Evolutionary conservation across 805 yeast species (phyloP).

Genomic region (Sugiyamaella mastotermitis): DNA sequence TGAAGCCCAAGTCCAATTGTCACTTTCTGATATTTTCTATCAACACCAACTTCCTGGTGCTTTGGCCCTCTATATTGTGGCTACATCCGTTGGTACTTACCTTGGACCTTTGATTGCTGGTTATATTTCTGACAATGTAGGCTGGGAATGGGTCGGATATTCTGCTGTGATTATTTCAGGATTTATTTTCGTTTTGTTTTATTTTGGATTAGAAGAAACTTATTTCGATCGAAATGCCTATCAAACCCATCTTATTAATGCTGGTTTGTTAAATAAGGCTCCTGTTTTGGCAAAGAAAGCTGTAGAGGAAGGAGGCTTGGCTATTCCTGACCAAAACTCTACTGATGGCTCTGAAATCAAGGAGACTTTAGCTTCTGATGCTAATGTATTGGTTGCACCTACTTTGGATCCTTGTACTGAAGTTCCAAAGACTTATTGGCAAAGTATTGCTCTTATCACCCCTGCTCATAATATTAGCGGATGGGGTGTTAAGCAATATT

Average conservation of each 20-base stretch:
- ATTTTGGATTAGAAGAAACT: conserved; percentile 69
- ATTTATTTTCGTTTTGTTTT: conserved; percentile 44
- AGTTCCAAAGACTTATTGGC: conserved; percentile 33
- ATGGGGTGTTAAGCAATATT: conserved; percentile 59
- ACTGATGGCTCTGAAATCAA: too few species aligned
- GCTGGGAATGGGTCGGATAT: conserved; percentile 78
- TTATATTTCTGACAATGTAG: conserved; percentile 49
- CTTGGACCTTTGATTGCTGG: conserved; percentile 77
- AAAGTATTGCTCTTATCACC: conserved; percentile 36
- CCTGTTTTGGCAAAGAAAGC: neutral
- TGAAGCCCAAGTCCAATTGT: conserved; percentile 65
- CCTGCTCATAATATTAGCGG: conserved; percentile 54
- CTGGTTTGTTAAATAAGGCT: conserved; percentile 25
- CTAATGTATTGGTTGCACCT: conserved; percentile 1
- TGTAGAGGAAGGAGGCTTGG: neutral
- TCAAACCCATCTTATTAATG: conserved; percentile 14
- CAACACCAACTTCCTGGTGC: conserved; percentile 74
- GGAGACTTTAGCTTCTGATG: neutral
- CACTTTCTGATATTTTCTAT: conserved; percentile 63
- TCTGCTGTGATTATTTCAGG: conserved; percentile 60
- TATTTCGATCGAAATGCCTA: conserved; percentile 32
- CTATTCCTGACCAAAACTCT: neutral
- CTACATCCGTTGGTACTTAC: conserved; percentile 73
- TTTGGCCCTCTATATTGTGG: conserved; percentile 65
- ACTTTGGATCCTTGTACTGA: neutral